Conservation (phyloP, 805 yeast genomes). For the Phaffomyces thermotolerans region DNA sequence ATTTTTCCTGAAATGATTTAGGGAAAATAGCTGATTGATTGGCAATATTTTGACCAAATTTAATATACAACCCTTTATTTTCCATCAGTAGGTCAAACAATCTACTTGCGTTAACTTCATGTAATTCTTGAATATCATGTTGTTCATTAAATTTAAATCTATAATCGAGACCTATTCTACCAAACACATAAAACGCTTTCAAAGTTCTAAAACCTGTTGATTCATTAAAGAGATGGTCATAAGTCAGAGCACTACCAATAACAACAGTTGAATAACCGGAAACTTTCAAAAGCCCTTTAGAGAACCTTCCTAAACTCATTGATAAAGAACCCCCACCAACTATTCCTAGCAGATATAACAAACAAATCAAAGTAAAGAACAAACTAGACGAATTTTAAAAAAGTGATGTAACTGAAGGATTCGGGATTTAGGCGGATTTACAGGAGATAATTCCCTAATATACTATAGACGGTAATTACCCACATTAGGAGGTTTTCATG, state of each 20-base stretch:
- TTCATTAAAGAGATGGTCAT: slow-evolving; percentile 37
- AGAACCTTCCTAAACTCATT: no score
- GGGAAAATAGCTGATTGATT: slow-evolving; percentile 69
- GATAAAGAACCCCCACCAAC: no score
- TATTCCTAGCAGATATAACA: no score
- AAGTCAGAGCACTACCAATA: slow-evolving; percentile 17
- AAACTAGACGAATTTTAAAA: no score
- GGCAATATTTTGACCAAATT: slow-evolving; percentile 74
- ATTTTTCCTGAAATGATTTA: slow-evolving; percentile 49
- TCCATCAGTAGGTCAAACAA: slow-evolving; percentile 35
- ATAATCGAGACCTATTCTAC: slow-evolving; percentile 54
- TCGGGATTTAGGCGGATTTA: neutral
- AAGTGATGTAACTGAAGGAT: no score
- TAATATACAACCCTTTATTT: slow-evolving; percentile 61
- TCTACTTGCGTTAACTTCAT: slow-evolving; percentile 49
- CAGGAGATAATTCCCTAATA: neutral
- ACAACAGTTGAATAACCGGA: slow-evolving; percentile 4
- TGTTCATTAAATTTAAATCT: slow-evolving; percentile 42
- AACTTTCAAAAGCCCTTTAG: neutral
- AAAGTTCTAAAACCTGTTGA: slow-evolving; percentile 46
- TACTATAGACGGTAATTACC: neutral
- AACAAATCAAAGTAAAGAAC: no score
- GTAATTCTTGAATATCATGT: slow-evolving; percentile 45
- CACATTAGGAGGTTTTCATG: neutral
- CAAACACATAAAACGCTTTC: slow-evolving; percentile 41